Conservation (phyloP, 208 protist genomes). For the Vickermania ingenoplastis region DNA sequence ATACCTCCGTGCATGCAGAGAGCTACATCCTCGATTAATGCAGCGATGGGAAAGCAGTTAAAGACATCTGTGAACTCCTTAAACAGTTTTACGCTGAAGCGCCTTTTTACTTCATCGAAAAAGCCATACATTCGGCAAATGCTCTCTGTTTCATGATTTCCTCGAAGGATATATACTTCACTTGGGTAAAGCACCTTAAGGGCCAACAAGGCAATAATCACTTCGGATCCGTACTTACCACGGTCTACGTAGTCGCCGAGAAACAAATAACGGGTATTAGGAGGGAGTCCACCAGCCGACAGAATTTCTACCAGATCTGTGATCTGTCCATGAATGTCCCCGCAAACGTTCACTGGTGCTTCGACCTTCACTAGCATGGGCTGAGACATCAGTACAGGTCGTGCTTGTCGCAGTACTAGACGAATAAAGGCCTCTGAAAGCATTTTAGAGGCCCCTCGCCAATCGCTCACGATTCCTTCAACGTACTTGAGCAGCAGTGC, state of each 20-base stretch:
- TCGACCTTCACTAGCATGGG: slow-evolving; percentile 67
- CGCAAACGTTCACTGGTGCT: slow-evolving; percentile 81
- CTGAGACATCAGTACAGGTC: slow-evolving; percentile 52
- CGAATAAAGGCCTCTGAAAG: slow-evolving; percentile 45
- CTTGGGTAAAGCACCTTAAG: slow-evolving; percentile 95
- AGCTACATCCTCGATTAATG: slow-evolving; percentile 84
- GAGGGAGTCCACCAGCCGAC: slow-evolving; percentile 76
- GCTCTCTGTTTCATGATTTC: slow-evolving; percentile 98
- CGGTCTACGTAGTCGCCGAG: slow-evolving; percentile 99
- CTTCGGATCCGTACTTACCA: slow-evolving; percentile 95
- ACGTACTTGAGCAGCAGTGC: slow-evolving; percentile 12
- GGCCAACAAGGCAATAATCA: slow-evolving; percentile 77
- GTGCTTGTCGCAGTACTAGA: slow-evolving; percentile 34
- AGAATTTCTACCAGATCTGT: slow-evolving; percentile 94
- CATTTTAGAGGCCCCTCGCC: slow-evolving; percentile 22
- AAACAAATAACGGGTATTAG: slow-evolving; percentile 93
- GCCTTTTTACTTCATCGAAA: slow-evolving; percentile 95
- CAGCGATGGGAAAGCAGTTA: slow-evolving; percentile 86
- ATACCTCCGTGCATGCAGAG: slow-evolving; percentile 98
- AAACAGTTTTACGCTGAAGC: slow-evolving; percentile 60
- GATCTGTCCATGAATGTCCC: slow-evolving; percentile 96
- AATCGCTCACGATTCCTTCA: slow-evolving; percentile 25
- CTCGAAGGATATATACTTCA: slow-evolving; percentile 97
- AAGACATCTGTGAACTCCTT: slow-evolving; percentile 53
- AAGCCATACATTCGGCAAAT: slow-evolving; percentile 99